These are phyloP conservation scores for Gossypium sturtianum DNA, from an alignment of 345 rosid genomes.

Conservation along the genomic window DNA sequence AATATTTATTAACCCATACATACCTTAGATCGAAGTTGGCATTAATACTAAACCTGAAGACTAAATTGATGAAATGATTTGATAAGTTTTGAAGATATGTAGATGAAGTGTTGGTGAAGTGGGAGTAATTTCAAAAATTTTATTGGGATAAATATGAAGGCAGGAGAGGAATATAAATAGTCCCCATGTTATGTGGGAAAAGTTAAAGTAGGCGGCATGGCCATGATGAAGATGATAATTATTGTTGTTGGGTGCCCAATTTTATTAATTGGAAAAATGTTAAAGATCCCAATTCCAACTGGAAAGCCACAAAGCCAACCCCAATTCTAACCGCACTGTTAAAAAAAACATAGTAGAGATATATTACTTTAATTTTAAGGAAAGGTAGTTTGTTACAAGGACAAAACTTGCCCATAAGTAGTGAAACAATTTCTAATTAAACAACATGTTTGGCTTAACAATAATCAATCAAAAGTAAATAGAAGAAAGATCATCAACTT, in stretches of 20 bases:
- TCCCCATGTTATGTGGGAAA: constrained; percentile 17
- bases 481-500: constrained; percentile 15
- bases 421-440: neutral
- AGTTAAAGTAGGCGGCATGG: constrained; percentile 12
- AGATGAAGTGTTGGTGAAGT: too few species aligned
- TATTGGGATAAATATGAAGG: too few species aligned
- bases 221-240: constrained; percentile 25
- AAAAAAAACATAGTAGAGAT: constrained; percentile 1
- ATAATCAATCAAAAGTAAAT: constrained; percentile 3
- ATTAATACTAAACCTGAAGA: too few species aligned
- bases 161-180: constrained; percentile 10
- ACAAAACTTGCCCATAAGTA: too few species aligned
- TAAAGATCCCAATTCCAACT: constrained; percentile 21
- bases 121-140: too few species aligned
- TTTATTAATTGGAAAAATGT: constrained; percentile 10
- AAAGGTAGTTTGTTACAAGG: constrained; percentile 19
- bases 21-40: too few species aligned
- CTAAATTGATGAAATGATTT: too few species aligned
- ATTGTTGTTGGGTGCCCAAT: constrained; percentile 24
- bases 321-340: neutral
- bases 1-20: too few species aligned
- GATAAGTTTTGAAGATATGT: too few species aligned
- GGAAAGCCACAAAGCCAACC: constrained; percentile 32
- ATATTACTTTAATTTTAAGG: constrained; percentile 28
- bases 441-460: neutral